A percentile compares a stretch with the other conserved stretches of the same genome.
Conservation (phyloP, 1,284 basidiomycete species). For the Fistulinella staudtii region DNA sequence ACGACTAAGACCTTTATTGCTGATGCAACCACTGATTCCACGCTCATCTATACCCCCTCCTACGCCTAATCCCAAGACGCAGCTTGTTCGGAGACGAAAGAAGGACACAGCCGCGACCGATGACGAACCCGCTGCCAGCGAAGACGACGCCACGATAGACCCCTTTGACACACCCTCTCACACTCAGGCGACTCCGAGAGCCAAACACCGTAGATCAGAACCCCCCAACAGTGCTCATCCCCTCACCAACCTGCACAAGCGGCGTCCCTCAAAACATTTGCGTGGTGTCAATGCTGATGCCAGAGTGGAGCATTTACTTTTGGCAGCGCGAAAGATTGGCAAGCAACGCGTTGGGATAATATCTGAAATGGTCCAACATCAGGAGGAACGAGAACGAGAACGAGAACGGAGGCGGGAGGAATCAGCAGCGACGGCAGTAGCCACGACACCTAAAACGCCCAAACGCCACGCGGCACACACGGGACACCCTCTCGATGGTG, state of each 20-base stretch:
- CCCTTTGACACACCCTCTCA: slow-evolving; percentile 12
- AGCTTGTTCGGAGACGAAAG: slow-evolving; percentile 22
- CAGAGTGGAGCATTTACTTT: slow-evolving; percentile 44
- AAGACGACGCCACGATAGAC: slow-evolving; percentile 22
- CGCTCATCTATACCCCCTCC: slow-evolving; percentile 16
- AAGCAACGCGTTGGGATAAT: slow-evolving; percentile 39
- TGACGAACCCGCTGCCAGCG: slow-evolving; percentile 22
- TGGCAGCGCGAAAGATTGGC: slow-evolving; percentile 48
- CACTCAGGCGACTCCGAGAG: slow-evolving; percentile 22
- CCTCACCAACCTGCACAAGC: slow-evolving; percentile 15
- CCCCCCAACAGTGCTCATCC: slow-evolving; percentile 5
- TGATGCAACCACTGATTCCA: slow-evolving; percentile 41
- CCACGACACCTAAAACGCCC: slow-evolving; percentile 29
- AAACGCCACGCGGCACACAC: slow-evolving; percentile 22
- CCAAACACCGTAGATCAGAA: slow-evolving; percentile 25
- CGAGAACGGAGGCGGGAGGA: slow-evolving; percentile 28
- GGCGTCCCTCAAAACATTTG: slow-evolving; percentile 23
- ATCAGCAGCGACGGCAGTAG: slow-evolving; percentile 23
- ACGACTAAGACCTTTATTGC: slow-evolving; percentile 42
- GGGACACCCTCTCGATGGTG: slow-evolving; percentile 16
- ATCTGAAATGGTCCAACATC: slow-evolving; percentile 33
- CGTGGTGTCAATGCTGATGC: slow-evolving; percentile 40
- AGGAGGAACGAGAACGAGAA: slow-evolving; percentile 28
- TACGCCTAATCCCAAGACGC: slow-evolving; percentile 21
- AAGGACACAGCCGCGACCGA: slow-evolving; percentile 25